A percentile compares a stretch with the other conserved stretches of the same genome.
Evolutionary conservation across 208 protist species (phyloP).

Genomic region (Crithidia thermophila): DNA sequence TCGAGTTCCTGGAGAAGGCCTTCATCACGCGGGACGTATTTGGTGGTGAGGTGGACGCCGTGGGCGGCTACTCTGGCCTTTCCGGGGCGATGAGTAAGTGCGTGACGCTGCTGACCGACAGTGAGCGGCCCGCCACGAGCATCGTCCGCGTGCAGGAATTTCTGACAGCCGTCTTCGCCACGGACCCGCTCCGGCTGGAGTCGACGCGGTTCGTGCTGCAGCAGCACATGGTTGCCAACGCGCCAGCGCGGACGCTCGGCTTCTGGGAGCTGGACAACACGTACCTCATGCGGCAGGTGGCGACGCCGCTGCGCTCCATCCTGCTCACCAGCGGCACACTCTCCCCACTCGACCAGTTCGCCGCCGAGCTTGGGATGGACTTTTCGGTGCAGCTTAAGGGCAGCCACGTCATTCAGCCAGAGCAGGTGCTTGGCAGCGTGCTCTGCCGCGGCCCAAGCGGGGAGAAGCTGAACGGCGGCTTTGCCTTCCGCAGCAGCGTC

Average conservation of each 20-base stretch:
- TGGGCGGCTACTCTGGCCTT: conserved; percentile 35
- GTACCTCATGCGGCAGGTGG: conserved; percentile 68
- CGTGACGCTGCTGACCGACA: conserved; percentile 63
- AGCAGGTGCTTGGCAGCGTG: conserved; percentile 71
- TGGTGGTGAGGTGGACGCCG: conserved; percentile 35
- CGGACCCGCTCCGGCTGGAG: conserved; percentile 26
- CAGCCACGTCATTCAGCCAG: conserved; percentile 90
- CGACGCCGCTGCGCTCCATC: conserved; percentile 48
- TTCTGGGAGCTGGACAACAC: conserved; percentile 95
- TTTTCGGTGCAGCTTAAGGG: conserved; percentile 91
- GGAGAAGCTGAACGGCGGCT: conserved; percentile 85
- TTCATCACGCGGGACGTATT: conserved; percentile 81
- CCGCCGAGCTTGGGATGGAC: conserved; percentile 83
- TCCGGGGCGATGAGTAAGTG: conserved; percentile 65
- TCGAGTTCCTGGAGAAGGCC: conserved; percentile 64
- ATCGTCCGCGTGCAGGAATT: conserved; percentile 80
- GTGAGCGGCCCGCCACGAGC: conserved; percentile 58
- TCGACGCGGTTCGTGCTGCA: conserved; percentile 73
- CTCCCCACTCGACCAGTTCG: conserved; percentile 94
- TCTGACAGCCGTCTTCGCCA: conserved; percentile 62
- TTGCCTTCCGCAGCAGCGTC: conserved; percentile 68
- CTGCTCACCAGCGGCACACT: conserved; percentile 97
- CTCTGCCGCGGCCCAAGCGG: conserved; percentile 71
- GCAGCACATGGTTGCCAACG: conserved; percentile 25
- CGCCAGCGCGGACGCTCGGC: conserved; percentile 54